Evolutionary conservation across 805 yeast species (phyloP).

Genomic region (Pichia pseudocactophila): DNA sequence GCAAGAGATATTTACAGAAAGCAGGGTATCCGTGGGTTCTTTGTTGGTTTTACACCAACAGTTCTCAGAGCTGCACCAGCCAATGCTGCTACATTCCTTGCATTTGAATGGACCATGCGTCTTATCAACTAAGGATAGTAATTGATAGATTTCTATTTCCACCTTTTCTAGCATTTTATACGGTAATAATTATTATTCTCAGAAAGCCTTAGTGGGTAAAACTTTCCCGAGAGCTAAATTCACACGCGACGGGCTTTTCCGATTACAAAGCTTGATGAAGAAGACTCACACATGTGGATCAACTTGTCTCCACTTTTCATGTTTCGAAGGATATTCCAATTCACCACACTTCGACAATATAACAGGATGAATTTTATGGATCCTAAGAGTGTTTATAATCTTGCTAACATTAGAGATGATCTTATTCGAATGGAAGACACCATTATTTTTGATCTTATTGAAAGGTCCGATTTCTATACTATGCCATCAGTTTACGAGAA

Average conservation of each 20-base stretch:
- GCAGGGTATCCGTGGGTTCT: slow-evolving; percentile 71
- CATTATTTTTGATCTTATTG: slow-evolving; percentile 84
- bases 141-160: too few species aligned
- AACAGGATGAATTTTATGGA: slow-evolving; percentile 68
- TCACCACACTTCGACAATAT: background rate
- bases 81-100: slow-evolving; percentile 92
- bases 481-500: slow-evolving; percentile 66
- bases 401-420: slow-evolving; percentile 74
- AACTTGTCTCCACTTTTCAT: too few species aligned
- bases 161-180: too few species aligned
- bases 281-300: too few species aligned
- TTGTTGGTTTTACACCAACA: slow-evolving; percentile 88
- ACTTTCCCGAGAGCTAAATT: too few species aligned
- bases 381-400: slow-evolving; percentile 73
- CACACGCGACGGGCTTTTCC: too few species aligned
- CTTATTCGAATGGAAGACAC: slow-evolving; percentile 94
- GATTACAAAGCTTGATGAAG: too few species aligned
- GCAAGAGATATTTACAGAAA: slow-evolving; percentile 40
- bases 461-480: slow-evolving; percentile 78
- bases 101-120: slow-evolving; percentile 87
- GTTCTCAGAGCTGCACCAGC: slow-evolving; percentile 96
- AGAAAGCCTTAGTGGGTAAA: too few species aligned
- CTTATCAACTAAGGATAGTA: slow-evolving; percentile 27
- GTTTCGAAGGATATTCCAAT: too few species aligned
- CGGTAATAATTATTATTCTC: too few species aligned